A percentile compares a stretch with the other conserved stretches of the same genome.
Evolutionary conservation across 139 green algal species (phyloP).

Genomic region (Coelastrella sp.): DNA sequence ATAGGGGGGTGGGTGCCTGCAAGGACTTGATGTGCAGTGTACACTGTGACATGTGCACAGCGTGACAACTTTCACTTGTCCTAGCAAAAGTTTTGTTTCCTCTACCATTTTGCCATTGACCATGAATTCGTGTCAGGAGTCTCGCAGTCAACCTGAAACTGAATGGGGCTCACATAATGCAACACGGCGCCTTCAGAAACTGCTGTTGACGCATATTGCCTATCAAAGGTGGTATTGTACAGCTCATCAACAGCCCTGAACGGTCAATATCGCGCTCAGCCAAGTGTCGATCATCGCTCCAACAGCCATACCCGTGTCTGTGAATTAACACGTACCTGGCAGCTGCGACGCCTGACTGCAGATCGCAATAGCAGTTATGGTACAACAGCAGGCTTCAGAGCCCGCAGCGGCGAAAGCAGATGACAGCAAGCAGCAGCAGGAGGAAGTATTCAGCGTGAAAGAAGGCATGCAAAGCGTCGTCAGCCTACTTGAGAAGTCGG

Average conservation of each 20-base stretch:
- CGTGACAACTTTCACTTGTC: too few relatives aligned
- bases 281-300: too few relatives aligned
- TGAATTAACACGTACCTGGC: too few relatives aligned
- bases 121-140: background rate
- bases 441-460: slow-evolving; percentile 9
- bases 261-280: too few relatives aligned
- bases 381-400: slow-evolving; percentile 27
- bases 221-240: background rate
- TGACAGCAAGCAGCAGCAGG: background rate
- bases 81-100: too few relatives aligned
- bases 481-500: slow-evolving; percentile 78
- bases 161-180: background rate
- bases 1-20: too few relatives aligned
- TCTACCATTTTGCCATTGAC: too few relatives aligned
- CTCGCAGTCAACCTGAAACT: background rate
- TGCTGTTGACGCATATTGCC: background rate
- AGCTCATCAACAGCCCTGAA: too few relatives aligned
- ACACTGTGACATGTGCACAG: too few relatives aligned
- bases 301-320: too few relatives aligned
- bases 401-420: background rate
- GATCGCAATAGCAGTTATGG: background rate
- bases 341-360: background rate
- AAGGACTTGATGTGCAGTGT: too few relatives aligned
- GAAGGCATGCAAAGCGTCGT: slow-evolving; percentile 55
- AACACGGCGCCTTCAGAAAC: background rate